Evolutionary conservation across 2,329 filamentous ascomycete species (phyloP).

Genomic region (Aureobasidium leucospermi): DNA sequence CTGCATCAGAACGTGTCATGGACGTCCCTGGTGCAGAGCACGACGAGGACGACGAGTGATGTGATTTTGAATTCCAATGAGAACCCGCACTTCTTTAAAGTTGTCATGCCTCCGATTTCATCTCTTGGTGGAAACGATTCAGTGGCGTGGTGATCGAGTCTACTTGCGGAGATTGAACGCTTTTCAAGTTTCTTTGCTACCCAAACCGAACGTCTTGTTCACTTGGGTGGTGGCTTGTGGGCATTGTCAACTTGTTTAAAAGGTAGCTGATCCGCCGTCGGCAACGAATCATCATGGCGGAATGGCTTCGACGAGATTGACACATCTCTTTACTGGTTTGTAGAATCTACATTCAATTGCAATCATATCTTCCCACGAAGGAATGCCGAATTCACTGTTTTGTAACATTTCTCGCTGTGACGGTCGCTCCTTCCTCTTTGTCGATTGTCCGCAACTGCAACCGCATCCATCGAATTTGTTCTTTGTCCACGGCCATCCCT

Average conservation of each 20-base stretch:
- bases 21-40: slow-evolving; percentile 66
- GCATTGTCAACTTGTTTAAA: slow-evolving; percentile 12
- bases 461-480: background rate
- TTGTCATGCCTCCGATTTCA: slow-evolving; percentile 56
- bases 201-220: slow-evolving; percentile 15
- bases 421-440: slow-evolving; percentile 1
- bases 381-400: background rate
- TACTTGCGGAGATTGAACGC: slow-evolving; percentile 73
- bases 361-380: background rate
- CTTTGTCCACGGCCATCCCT: background rate
- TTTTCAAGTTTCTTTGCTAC: background rate
- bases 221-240: slow-evolving; percentile 12
- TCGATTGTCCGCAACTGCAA: background rate
- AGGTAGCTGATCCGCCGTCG: slow-evolving; percentile 12
- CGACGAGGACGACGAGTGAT: slow-evolving; percentile 40
- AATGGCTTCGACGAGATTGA: slow-evolving; percentile 11
- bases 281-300: slow-evolving; percentile 12
- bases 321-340: slow-evolving; percentile 4
- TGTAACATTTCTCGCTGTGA: background rate
- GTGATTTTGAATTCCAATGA: background rate
- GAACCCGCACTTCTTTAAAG: slow-evolving; percentile 82
- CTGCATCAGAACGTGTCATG: slow-evolving; percentile 70
- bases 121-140: slow-evolving; percentile 45
- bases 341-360: background rate
- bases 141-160: slow-evolving; percentile 90